These are phyloP conservation scores for Aspergillus hancockii DNA, from an alignment of 495 filamentous ascomycete genomes.

Conservation along the genomic window DNA sequence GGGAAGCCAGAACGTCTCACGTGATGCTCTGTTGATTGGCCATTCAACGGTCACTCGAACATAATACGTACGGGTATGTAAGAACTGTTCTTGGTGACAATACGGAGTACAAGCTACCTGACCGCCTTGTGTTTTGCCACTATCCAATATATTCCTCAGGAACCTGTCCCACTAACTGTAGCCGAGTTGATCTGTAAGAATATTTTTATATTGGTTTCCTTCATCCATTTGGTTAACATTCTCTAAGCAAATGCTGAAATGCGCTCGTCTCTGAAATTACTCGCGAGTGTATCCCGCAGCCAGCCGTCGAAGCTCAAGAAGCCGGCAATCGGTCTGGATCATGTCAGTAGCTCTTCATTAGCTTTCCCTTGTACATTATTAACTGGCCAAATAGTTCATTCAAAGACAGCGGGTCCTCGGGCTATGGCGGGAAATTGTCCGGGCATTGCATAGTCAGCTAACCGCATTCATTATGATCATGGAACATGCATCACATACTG, in stretches of 20 bases:
- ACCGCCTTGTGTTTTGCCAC: constrained; percentile 22
- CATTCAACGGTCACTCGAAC: constrained; percentile 2
- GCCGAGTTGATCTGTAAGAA: no score
- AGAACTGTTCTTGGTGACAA: constrained; percentile 5
- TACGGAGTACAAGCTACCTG: neutral
- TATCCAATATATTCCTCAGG: neutral
- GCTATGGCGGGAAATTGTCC: constrained; percentile 42
- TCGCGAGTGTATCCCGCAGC: constrained; percentile 33
- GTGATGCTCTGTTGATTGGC: constrained; percentile 29
- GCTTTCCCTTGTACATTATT: constrained; percentile 8
- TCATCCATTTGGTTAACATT: neutral
- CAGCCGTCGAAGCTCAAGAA: constrained; percentile 40
- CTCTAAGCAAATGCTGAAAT: constrained; percentile 17
- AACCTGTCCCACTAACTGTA: neutral
- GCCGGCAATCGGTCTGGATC: constrained; percentile 41
- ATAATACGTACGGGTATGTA: neutral
- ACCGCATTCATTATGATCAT: neutral
- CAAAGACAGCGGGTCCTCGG: constrained; percentile 42
- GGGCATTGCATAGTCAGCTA: constrained; percentile 40
- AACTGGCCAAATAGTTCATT: constrained; percentile 36
- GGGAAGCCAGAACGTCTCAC: constrained; percentile 48
- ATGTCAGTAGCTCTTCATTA: constrained; percentile 30
- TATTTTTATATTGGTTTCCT: neutral
- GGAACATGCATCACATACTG: neutral
- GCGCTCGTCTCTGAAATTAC: constrained; percentile 29